Conservation (phyloP, 441 rosid genomes). For the Sinapis alba region DNA sequence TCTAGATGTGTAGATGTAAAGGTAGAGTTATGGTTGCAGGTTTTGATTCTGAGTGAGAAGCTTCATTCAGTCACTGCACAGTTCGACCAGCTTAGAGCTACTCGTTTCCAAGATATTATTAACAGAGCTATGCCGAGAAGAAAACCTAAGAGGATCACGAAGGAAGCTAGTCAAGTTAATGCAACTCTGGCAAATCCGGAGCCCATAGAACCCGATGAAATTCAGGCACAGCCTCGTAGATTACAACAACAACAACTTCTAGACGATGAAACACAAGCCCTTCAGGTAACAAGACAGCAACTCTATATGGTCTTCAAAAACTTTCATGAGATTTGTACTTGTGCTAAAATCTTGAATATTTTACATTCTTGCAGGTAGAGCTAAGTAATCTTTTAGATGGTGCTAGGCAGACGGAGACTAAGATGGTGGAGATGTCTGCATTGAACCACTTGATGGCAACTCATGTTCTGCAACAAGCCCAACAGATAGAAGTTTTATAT, state of each 20-base stretch:
- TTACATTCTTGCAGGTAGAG: conserved; percentile 66
- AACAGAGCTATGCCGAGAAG: conserved; percentile 79
- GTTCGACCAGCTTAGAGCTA: conserved; percentile 89
- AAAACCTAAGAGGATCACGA: conserved; percentile 53
- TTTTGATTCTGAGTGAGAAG: conserved; percentile 89
- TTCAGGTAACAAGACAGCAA: conserved; percentile 63
- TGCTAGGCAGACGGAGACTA: conserved; percentile 87
- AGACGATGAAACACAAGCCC: conserved; percentile 93
- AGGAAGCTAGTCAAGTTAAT: conserved; percentile 49
- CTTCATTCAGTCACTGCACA: conserved; percentile 85
- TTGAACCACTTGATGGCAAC: conserved; percentile 94
- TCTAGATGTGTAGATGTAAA: conserved; percentile 2
- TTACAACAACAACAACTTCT: conserved; percentile 73
- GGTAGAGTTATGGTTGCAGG: conserved; percentile 47
- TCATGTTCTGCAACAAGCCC: conserved; percentile 93
- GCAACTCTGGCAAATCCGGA: conserved; percentile 44
- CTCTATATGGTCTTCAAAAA: background rate
- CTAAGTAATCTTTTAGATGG: conserved; percentile 83
- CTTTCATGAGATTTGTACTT: conserved; percentile 15
- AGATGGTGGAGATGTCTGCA: conserved; percentile 99
- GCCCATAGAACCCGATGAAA: conserved; percentile 48
- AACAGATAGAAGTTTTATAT: conserved; percentile 80
- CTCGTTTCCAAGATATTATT: conserved; percentile 90
- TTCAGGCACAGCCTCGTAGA: conserved; percentile 53
- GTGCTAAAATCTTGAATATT: conserved; percentile 7